Evolutionary conservation across 2,329 filamentous ascomycete genomes (phyloP), one percentile per base, ranked within the genome.

Genomic region (Aspergillaceae sp.): DNA sequence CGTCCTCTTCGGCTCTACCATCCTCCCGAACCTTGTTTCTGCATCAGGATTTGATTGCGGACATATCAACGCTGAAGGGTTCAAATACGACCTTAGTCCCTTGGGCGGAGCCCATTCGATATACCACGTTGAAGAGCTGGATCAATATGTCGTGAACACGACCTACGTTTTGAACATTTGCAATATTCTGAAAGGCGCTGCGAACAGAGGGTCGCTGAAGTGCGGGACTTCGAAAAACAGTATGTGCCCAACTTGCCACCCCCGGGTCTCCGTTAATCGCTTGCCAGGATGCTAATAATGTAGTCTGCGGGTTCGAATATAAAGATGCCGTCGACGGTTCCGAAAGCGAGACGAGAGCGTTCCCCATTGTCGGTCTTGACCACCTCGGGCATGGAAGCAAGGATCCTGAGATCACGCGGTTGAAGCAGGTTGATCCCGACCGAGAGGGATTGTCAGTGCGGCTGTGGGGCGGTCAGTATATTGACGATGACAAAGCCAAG

Each of bases 271-370:
- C n/a, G 10, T 28, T 42, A 5, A 27, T 11, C 7, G n/a, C 10
- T 41, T 26, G 19, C 8, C 10, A 10, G 32, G 26, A 10, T 40
- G 26, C 46, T 55, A n/a, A 49, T 34, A 10, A 1, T 40, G 7
- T 50, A 87, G 87, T 91, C 36, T 95, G 90, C 68, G 87, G 77
- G 7, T 84, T 94, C 57, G 74, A 81, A 49, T 78, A 79, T 45
- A 69, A 74, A 42, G 67, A 74, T 32, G 60, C 71, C 4, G 68
- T 71, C 27, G 72, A 73, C 41, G 69, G 75, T 29, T 66, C 64
- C 29, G 74, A 77, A 44, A 64, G 61, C 8, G 72, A 82, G 29
- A 66, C 72, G 38, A 70, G 77, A 33, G 79, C 85, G 2, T 81
- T 85, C 43, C 79, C 87, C 6, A 85, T 95, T 51, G 87, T 86